Percentiles rank a stretch among this genome's conserved stretches.
Evolutionary conservation across 2,329 filamentous ascomycete genomes (phyloP).

Genomic region (Clarireedia homoeocarpa): DNA sequence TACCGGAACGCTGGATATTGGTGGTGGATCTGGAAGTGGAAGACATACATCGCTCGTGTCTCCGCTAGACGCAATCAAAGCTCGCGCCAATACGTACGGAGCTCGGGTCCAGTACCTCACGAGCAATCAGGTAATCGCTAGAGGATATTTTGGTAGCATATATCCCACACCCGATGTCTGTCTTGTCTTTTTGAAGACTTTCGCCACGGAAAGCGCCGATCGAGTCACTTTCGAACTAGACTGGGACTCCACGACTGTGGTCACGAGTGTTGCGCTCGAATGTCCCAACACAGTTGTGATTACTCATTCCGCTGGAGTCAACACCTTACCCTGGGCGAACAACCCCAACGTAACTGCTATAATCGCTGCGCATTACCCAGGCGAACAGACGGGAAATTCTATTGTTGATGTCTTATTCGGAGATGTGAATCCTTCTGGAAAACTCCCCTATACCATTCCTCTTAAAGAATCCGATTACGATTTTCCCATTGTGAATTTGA

Average conservation of each 20-base stretch:
- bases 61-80: slow-evolving; percentile 48
- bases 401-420: slow-evolving; percentile 75
- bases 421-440: slow-evolving; percentile 63
- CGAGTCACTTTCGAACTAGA: slow-evolving; percentile 45
- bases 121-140: slow-evolving; percentile 9
- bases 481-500: slow-evolving; percentile 39
- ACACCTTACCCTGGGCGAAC: slow-evolving; percentile 54
- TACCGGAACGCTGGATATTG: slow-evolving; percentile 16
- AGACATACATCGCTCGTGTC: slow-evolving; percentile 53
- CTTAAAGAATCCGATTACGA: slow-evolving; percentile 44
- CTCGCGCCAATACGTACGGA: slow-evolving; percentile 6
- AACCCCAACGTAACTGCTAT: slow-evolving; percentile 75
- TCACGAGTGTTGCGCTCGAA: slow-evolving; percentile 42
- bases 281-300: slow-evolving; percentile 55
- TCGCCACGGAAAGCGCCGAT: slow-evolving; percentile 64
- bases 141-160: neutral
- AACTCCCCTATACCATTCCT: slow-evolving; percentile 55
- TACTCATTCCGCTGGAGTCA: slow-evolving; percentile 58
- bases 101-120: slow-evolving; percentile 15
- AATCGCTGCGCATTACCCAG: slow-evolving; percentile 69
- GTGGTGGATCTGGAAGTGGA: slow-evolving; percentile 33
- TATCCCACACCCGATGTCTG: neutral
- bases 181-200: slow-evolving; percentile 46
- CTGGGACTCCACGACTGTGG: slow-evolving; percentile 10
- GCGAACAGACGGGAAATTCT: slow-evolving; percentile 72